Evolutionary conservation across 148 eudicot species (phyloP).

Genomic region (Heliosperma pusillum): DNA sequence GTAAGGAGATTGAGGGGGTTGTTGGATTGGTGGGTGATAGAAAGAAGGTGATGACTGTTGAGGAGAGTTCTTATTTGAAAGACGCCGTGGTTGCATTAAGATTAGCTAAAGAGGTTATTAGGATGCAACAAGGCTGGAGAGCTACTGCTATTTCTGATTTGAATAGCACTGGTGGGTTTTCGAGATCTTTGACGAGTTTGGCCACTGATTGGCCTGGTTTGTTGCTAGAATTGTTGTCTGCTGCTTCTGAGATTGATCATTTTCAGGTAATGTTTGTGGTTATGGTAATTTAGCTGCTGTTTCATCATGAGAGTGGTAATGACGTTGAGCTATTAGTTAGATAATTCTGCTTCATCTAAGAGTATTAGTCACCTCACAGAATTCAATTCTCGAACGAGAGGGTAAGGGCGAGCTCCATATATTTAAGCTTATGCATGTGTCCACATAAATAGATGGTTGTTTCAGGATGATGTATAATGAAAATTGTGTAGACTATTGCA

Average conservation of each 20-base stretch:
- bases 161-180: constrained; percentile 71
- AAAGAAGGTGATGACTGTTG: constrained; percentile 42
- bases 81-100: constrained; percentile 69
- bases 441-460: background rate
- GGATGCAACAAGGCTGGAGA: constrained; percentile 75
- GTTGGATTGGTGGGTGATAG: constrained; percentile 36
- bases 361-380: background rate
- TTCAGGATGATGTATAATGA: background rate
- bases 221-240: constrained; percentile 82
- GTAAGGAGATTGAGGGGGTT: constrained; percentile 45
- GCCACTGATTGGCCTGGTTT: constrained; percentile 95
- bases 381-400: too few relatives aligned
- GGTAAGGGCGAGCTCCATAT: too few relatives aligned
- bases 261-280: constrained; percentile 62
- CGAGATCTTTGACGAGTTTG: constrained; percentile 62
- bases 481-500: background rate
- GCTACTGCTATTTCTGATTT: constrained; percentile 59
- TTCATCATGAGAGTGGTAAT: background rate
- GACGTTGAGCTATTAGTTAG: background rate
- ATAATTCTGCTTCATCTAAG: background rate
- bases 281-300: background rate
- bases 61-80: constrained; percentile 58
- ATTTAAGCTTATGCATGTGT: background rate
- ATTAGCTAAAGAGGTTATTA: constrained; percentile 80
- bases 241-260: constrained; percentile 68